phyloP scores from a whole-genome alignment of 371 early-diverging fungal genomes.

The Dinochytrium kinnereticum region DNA sequence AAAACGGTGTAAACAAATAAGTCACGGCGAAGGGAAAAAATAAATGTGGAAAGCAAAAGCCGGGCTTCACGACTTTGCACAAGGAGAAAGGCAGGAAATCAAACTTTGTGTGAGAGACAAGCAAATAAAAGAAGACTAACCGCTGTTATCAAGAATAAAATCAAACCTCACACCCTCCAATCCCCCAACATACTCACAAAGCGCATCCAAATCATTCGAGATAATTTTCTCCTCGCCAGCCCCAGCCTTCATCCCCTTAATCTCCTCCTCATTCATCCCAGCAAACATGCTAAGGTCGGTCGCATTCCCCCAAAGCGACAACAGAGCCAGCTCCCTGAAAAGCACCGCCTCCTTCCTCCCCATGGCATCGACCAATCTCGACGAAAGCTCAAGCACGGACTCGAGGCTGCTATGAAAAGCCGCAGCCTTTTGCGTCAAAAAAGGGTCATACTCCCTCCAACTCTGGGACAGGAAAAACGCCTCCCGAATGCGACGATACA shows the following conservation, averaged over 20 bases:
- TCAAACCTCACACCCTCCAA: neutral
- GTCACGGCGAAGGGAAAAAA: neutral
- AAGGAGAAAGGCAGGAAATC: too few species aligned
- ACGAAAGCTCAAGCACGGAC: conserved; percentile 12
- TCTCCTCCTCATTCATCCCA: conserved; percentile 20
- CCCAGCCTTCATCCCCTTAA: conserved; percentile 22
- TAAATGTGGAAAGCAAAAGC: too few species aligned
- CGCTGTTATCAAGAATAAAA: conserved; percentile 37
- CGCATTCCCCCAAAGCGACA: conserved; percentile 45
- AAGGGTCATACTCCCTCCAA: conserved; percentile 34
- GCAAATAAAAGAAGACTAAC: neutral
- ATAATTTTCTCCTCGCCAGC: conserved; percentile 33
- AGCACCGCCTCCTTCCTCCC: neutral
- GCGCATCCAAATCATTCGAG: conserved; percentile 31
- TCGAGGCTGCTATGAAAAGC: conserved; percentile 23
- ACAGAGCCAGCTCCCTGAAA: conserved; percentile 26
- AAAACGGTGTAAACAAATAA: neutral
- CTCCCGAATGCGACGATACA: conserved; percentile 30
- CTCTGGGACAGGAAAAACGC: conserved; percentile 13
- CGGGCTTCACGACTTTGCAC: too few species aligned
- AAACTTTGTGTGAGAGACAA: too few species aligned
- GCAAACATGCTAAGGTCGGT: conserved; percentile 41
- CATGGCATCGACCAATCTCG: neutral
- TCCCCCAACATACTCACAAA: conserved; percentile 14
- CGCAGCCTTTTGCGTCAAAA: conserved; percentile 21